Base-by-base conservation (phyloP, 257 asterid species). In the Jaltomata sinuosa region DNA sequence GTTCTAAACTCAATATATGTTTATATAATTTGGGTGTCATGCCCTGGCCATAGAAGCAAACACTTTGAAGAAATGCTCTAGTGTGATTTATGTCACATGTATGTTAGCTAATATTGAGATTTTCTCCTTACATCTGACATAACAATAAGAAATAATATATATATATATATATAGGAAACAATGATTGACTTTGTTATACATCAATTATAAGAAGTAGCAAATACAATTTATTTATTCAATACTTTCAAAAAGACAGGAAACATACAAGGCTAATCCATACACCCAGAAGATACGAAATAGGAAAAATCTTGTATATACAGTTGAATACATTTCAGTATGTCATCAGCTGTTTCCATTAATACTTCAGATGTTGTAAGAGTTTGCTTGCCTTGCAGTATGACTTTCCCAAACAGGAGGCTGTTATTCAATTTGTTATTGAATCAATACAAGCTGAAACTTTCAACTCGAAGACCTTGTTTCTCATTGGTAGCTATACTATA, bases 391-490 rank as follows among this genome's bases (percentile, higher is more conserved):
- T 89, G 92, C 95, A 96, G 99, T 94, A 96, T 86, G 95, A 94
- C 91, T 96, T 96, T 84, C 99, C 99, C 11, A 94, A 96, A 83
- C 98, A 94, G 89, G 98, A 94, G 64, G 90, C 93, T 18, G 88
- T 96, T 81, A 92, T 96, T 92, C 99, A 96, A 78, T 96, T 94
- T 84, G 98, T 94, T 84, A 93, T 96, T 27, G 99, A 96, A 83
- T 93, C 99, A 86, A 94, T 96, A 89, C 98, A 94, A 89, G 99
- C 99, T 31, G 99, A 96, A 90, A 90, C 93, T 61, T 96, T 96
- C 83, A 96, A 96, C 90, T 96, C 97, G 12, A 93, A 89, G 83
- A 93, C 99, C 50, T 86, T 96, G 86, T 94, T 96, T 89, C 79
- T 96, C 92, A 93, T 96, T 82, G 99, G 99, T 84, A 96, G 98